Conservation (phyloP, 2,329 filamentous ascomycete species). For the Talaromyces sp. region DNA sequence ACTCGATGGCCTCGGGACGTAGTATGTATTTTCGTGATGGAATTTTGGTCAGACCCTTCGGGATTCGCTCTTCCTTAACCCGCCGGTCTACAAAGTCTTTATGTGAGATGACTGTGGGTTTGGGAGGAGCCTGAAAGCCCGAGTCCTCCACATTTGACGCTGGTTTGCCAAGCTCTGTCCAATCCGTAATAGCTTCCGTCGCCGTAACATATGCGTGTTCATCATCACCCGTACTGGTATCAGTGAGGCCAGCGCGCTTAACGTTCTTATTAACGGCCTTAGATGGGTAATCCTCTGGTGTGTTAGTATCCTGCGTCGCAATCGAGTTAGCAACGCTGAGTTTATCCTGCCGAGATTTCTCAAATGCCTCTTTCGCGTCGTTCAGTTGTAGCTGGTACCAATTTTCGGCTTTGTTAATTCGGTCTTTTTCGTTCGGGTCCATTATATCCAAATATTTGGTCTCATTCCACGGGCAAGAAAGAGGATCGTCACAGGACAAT, state of each 20-base stretch:
- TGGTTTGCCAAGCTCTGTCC: conserved; percentile 1
- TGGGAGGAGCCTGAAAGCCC: conserved; percentile 11
- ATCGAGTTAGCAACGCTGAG: neutral
- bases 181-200: conserved; percentile 2
- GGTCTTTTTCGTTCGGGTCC: conserved; percentile 30
- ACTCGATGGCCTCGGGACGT: conserved; percentile 72
- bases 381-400: conserved; percentile 18
- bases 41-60: conserved; percentile 39
- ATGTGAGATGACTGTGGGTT: conserved; percentile 29
- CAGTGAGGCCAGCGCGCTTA: neutral
- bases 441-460: conserved; percentile 44
- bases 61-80: conserved; percentile 41
- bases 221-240: conserved; percentile 5
- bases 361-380: conserved; percentile 8
- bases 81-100: conserved; percentile 34
- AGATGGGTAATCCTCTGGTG: neutral
- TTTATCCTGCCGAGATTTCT: conserved; percentile 2
- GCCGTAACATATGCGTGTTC: conserved; percentile 10
- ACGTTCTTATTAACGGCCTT: neutral
- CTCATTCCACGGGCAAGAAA: conserved; percentile 52
- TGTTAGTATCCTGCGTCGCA: neutral
- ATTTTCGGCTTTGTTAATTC: conserved; percentile 22
- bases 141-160: conserved; percentile 9
- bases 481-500: conserved; percentile 44
- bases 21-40: conserved; percentile 36